Percentiles rank a stretch among this genome's conserved stretches.
Conservation (phyloP, 768 basidiomycete genomes). For the Suillus occidentalis region DNA sequence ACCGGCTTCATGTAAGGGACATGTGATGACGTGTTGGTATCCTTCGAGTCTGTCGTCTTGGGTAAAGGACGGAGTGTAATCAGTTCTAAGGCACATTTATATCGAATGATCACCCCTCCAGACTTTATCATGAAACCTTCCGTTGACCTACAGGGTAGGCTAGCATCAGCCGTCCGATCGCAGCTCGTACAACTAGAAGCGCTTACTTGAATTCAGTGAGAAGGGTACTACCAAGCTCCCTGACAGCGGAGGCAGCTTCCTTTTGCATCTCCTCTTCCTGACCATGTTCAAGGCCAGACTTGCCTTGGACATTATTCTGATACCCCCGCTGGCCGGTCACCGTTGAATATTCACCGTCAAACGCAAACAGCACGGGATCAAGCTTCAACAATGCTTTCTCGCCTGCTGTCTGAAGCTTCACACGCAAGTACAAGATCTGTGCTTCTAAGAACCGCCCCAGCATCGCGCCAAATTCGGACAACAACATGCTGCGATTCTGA, state of each 20-base stretch:
- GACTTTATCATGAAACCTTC: conserved; percentile 22
- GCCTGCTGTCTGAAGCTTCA: conserved; percentile 15
- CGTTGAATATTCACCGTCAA: conserved; percentile 28
- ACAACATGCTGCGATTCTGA: conserved; percentile 19
- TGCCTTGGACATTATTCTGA: neutral
- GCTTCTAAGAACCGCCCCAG: conserved; percentile 26
- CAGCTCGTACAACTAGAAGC: neutral
- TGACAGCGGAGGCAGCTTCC: conserved; percentile 19
- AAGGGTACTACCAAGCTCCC: conserved; percentile 15
- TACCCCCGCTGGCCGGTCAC: conserved; percentile 15
- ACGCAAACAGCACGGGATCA: conserved; percentile 18
- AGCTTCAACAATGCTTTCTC: neutral
- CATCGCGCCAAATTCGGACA: conserved; percentile 17
- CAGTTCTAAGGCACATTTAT: conserved; percentile 25
- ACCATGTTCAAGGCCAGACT: neutral
- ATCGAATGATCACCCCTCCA: conserved; percentile 25
- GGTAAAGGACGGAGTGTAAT: conserved; percentile 16
- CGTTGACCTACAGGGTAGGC: conserved; percentile 11
- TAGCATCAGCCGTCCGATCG: neutral
- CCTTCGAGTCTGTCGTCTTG: neutral
- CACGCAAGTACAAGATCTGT: conserved; percentile 21
- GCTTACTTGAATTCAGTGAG: conserved; percentile 22
- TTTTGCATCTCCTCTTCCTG: conserved; percentile 17
- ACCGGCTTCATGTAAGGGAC: conserved; percentile 38
- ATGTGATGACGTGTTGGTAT: neutral